phyloP scores from a whole-genome alignment of 164 flowering plant genomes.

The Chloranthus sessilifolius region DNA sequence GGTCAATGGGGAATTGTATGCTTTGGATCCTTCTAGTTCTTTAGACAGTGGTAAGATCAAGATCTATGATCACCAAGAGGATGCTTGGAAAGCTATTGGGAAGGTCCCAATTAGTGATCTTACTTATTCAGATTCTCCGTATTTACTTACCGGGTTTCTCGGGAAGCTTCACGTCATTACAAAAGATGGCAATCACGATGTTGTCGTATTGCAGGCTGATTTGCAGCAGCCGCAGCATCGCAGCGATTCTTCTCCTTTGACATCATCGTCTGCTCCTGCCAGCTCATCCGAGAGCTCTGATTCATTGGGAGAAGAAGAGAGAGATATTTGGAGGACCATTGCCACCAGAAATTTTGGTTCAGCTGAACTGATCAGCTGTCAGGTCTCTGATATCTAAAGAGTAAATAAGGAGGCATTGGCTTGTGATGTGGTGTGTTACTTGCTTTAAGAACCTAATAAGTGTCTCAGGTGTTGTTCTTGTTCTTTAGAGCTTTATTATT shows the following conservation, averaged over 20 bases:
- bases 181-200: conserved; percentile 45
- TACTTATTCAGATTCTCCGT: conserved; percentile 72
- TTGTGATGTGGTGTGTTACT: too few relatives aligned
- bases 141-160: conserved; percentile 69
- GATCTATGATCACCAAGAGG: conserved; percentile 65
- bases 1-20: conserved; percentile 80
- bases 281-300: neutral
- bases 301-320: conserved; percentile 17
- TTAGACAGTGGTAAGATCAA: conserved; percentile 69
- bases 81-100: conserved; percentile 77
- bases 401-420: too few relatives aligned
- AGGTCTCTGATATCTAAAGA: conserved; percentile 46
- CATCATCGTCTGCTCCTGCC: conserved; percentile 10
- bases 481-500: too few relatives aligned
- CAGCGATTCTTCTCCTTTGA: conserved; percentile 19
- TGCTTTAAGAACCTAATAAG: too few relatives aligned
- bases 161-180: conserved; percentile 84
- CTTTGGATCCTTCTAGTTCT: conserved; percentile 80
- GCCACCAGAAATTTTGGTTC: conserved; percentile 39
- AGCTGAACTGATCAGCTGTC: conserved; percentile 62
- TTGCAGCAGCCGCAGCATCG: conserved; percentile 19
- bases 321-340: conserved; percentile 42
- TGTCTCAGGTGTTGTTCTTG: too few relatives aligned
- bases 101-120: conserved; percentile 63
- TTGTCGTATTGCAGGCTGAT: conserved; percentile 48